Base-by-base conservation (phyloP, 371 early-diverging fungal genomes). In the Rhizopus delemar region DNA sequence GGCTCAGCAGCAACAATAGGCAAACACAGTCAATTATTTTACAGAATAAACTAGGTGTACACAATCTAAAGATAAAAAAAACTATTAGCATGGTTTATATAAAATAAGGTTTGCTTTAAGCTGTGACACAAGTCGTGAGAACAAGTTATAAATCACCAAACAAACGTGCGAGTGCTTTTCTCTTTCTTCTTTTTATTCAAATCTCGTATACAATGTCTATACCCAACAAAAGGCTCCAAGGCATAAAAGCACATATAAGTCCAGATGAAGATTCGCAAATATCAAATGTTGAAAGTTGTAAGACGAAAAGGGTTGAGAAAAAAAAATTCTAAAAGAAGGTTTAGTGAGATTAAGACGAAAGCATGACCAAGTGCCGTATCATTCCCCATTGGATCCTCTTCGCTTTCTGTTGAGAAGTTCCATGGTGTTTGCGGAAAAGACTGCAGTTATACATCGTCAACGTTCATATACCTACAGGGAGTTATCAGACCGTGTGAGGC, bases 351-450 rank as follows among this genome's bases (percentile, higher is more conserved):
- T 77, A 6, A 53, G 63, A 12, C 35, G 74, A 52, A 60, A 34
- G 43, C 57, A 61, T 31, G 59, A 61, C 12, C 65, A 74, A 31
- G 57, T 53, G 8, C 70, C 72, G 0, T 57, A 71, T 36, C 1
- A 59, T 3, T 62, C 69, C 1, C 57, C 62, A 16, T 48, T 74
- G 41, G 76, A 83, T 65, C 86, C 86, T 8, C 62, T 84, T 6
- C 68, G 77, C 7, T 84, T 83, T 55, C 63, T 86, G 5, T 70
- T 82, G 8, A 71, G 86, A 43, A 75, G 77, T 46, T 81, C 83
- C 2, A 73, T 80, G 64, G 66, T 83, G 7, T 80, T 79, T 51
- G 63, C 80, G 0, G 43, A 71, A n/a, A 82, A 79, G 52, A 49
- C 65, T 3, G 86, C 86, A 3, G 69, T 86, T 32, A 66, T 75